Evolutionary conservation across 192 early-diverging fungal genomes (phyloP), one percentile per base, ranked within the genome.

Genomic region (Coemansia sp.): DNA sequence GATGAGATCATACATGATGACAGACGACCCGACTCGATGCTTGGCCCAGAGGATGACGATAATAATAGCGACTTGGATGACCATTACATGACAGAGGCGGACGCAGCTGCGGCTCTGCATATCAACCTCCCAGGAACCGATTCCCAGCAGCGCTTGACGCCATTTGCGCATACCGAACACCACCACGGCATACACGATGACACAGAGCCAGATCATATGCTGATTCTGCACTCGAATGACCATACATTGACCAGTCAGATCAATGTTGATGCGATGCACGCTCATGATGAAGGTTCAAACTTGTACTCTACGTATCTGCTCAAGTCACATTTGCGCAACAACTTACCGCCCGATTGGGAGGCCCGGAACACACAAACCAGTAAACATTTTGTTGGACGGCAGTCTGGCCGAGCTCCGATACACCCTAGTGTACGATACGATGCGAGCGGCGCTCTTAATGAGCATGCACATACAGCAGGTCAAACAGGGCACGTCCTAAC

Each of bases 251-350:
- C 7, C 19, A 13, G 16, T 6, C 59, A 39, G 8, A 24, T 3
- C 19, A 40, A 40, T 11, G 16, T 24, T 19, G 19, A 60, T 17
- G 66, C 66, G 41, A 59, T 59, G 16, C 40, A 42, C 27, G 8
- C 56, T 39, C 64, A 57, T 8, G 63, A 83, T 8, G 64, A 57
- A 24, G 60, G 54, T 42, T 27, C 65, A 40, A 77, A 63, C 9
- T 50, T 83, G 41, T 83, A 83, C 56, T 70, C 75, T n/a, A 78
- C 72, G 14, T 83, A 83, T 45, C 66, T 83, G 24, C 73, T 74
- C 41, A 83, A 83, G 41, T 83, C 81, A 21, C 81, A 83, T 31
- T 50, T 83, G 59, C 75, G 81, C 39, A 83, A 78, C 63, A 78
- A 83, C 56, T 29, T 70, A 11, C 66, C 70, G 31, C 53, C 69